A percentile compares a stretch with the other conserved stretches of the same genome.
Conservation (phyloP, 768 basidiomycete genomes). For the Jaapia argillacea region DNA sequence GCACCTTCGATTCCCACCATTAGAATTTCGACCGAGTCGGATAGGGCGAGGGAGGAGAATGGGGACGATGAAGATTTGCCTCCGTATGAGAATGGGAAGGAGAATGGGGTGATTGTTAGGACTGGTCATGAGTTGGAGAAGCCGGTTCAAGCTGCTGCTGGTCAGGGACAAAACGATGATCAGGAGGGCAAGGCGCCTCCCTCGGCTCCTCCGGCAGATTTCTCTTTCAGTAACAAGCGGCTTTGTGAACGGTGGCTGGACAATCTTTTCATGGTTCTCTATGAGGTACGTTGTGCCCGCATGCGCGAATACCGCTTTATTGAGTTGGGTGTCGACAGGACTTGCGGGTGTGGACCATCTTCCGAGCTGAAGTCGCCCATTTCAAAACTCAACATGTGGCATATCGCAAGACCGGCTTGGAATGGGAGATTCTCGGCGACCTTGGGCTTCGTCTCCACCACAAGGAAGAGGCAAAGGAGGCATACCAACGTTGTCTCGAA, state of each 20-base stretch:
- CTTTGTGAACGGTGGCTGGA: slow-evolving; percentile 97
- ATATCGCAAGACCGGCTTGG: slow-evolving; percentile 91
- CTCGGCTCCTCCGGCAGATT: slow-evolving; percentile 40
- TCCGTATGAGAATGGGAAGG: slow-evolving; percentile 25
- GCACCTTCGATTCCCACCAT: slow-evolving; percentile 42
- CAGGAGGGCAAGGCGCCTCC: slow-evolving; percentile 13
- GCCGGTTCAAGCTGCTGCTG: slow-evolving; percentile 32
- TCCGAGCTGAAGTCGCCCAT: slow-evolving; percentile 95
- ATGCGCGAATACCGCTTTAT: not conserved
- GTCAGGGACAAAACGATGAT: slow-evolving; percentile 14
- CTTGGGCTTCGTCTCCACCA: slow-evolving; percentile 89
- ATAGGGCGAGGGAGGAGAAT: slow-evolving; percentile 36
- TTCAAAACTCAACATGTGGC: slow-evolving; percentile 99
- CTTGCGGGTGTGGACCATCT: slow-evolving; percentile 96
- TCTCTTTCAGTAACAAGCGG: slow-evolving; percentile 93
- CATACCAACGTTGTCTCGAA: slow-evolving; percentile 91
- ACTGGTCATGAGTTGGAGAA: slow-evolving; percentile 25
- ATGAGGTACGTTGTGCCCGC: slow-evolving; percentile 56
- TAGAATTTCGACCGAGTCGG: slow-evolving; percentile 46
- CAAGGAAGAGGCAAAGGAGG: slow-evolving; percentile 98
- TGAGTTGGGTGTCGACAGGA: slow-evolving; percentile 40
- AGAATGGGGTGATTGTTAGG: slow-evolving; percentile 16
- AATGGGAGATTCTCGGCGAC: slow-evolving; percentile 98
- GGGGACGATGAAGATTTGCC: slow-evolving; percentile 37
- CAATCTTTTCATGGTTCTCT: slow-evolving; percentile 96